These are phyloP conservation scores for Pezicula rhizophila DNA, from an alignment of 2,329 filamentous ascomycete species.

Conservation along the genomic window DNA sequence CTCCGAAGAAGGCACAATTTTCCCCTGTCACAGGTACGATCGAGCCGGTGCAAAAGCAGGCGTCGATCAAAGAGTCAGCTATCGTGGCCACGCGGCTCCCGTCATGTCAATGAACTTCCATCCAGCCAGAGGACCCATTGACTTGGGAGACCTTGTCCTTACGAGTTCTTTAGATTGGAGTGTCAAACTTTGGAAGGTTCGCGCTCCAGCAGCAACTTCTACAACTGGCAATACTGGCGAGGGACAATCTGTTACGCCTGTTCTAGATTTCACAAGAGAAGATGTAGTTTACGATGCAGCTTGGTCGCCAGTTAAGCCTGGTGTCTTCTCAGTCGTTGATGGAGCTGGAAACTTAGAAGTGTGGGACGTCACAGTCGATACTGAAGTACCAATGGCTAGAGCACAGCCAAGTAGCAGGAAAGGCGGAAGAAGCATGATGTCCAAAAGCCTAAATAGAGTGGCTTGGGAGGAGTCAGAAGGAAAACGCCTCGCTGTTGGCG, in stretches of 20 bases:
- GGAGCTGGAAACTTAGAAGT: conserved; percentile 87
- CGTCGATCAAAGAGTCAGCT: conserved; percentile 81
- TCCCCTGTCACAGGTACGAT: conserved; percentile 94
- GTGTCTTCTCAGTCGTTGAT: conserved; percentile 91
- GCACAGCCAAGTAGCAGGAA: conserved; percentile 65
- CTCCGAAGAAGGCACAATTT: conserved; percentile 93
- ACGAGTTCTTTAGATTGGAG: conserved; percentile 95
- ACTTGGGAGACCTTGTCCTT: conserved; percentile 88
- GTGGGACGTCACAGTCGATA: conserved; percentile 90
- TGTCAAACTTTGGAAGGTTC: conserved; percentile 93
- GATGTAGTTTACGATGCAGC: conserved; percentile 94
- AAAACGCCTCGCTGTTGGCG: conserved; percentile 79
- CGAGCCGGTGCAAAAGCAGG: conserved; percentile 95
- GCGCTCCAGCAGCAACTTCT: conserved; percentile 68
- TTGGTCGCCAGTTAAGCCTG: conserved; percentile 92
- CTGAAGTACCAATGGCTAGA: conserved; percentile 82
- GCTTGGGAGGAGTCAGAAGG: conserved; percentile 92
- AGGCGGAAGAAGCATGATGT: conserved; percentile 62
- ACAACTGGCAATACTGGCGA: conserved; percentile 43
- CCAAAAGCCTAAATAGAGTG: conserved; percentile 86
- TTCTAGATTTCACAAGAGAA: conserved; percentile 88
- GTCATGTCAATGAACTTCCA: conserved; percentile 97
- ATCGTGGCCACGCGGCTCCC: conserved; percentile 84
- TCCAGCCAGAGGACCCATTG: conserved; percentile 83
- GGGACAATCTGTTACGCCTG: conserved; percentile 55